Base-by-base conservation (phyloP, 352 stramenopile genomes). In the Detonula confervacea region DNA sequence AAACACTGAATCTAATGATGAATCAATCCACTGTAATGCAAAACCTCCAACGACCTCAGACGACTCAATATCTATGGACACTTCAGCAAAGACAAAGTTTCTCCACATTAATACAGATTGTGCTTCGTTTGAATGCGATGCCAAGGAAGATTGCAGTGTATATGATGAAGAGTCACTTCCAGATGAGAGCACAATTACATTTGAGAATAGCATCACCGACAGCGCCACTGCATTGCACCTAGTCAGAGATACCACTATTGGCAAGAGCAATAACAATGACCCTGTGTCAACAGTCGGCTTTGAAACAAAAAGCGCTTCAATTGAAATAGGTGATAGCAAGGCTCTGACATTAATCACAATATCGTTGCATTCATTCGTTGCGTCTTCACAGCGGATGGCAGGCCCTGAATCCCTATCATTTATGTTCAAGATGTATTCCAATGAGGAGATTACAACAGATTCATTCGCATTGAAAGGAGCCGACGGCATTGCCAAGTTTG, bases 251-350 rank as follows among this genome's bases (percentile, higher is more conserved):
- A 7, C 33, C 1, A 7, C 16, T 8, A n/a, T 20, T 24, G 47
- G 22, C 7, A 61, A 20, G 47, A 25, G 4, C 18, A 11, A 20
- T 22, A 2, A 52, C 18, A 22, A 66, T 66, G 30, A 57, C 24
- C n/a, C n/a, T n/a, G n/a, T n/a, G n/a, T n/a, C n/a, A n/a, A n/a
- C n/a, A n/a, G n/a, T n/a, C n/a, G n/a, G n/a, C n/a, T n/a, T n/a
- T n/a, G n/a, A n/a, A n/a, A n/a, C n/a, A n/a, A n/a, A n/a, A n/a
- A n/a, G n/a, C n/a, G 39, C 42, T 6, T 73, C 63, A 14, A 60
- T 42, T 6, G 61, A 80, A 63, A 44, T 80, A 11, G 42, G 46
- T n/a, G 71, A 80, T 54, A 1, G 1, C 18, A 73, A 73, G 7
- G 37, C 46, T 27, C 29, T 24, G 18, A 82, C 64, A 22, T 12